Base-by-base conservation (phyloP, 352 stramenopile species). In the Globisporangium canariense region DNA sequence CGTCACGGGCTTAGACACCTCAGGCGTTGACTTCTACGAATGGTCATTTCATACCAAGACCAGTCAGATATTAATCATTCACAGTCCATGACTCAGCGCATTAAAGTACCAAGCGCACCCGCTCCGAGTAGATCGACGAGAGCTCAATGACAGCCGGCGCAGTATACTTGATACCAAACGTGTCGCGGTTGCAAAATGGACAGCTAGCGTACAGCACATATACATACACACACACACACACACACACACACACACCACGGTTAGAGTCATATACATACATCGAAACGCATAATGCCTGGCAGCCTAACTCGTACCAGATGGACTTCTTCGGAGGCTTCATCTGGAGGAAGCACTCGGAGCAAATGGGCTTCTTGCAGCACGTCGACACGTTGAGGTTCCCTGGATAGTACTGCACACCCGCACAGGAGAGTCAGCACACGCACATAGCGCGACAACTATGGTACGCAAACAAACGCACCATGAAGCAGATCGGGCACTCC, bases 401-500 rank as follows among this genome's bases (percentile, higher is more conserved):
- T 1, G 81, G 81, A 61, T 90, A 90, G 45, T 83, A 88, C 77
- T 86, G 36, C 11, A 36, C n/a, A 59, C 14, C 14, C 30, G 30
- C 32, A 58, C n/a, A 46, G 9, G 13, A 45, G 20, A 46, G 32
- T 58, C 32, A 58, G 30, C 32, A 34, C 11, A 58, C 4, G 32
- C 18, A 45, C 5, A 41, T 41, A 41, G 14, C 9, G 9, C 13
- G 9, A 43, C 16, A 62, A 7, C n/a, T 56, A 52, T 1, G 18
- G n/a, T 22, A 28, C 8, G 34, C 8, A 30, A 25, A 25, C 30
- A 14, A 1, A 45, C 52, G 41, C 41, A 83, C 78, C 83, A 94
- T 89, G 43, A 94, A 92, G 65, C 86, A 94, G 62, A 94, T 94
- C 43, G 86, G 86, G 56, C 86, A 94, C 53, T 94, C 86, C 36